Evolutionary conservation across 2,329 filamentous ascomycete species (phyloP).

Genomic region (Massarina eburnea): DNA sequence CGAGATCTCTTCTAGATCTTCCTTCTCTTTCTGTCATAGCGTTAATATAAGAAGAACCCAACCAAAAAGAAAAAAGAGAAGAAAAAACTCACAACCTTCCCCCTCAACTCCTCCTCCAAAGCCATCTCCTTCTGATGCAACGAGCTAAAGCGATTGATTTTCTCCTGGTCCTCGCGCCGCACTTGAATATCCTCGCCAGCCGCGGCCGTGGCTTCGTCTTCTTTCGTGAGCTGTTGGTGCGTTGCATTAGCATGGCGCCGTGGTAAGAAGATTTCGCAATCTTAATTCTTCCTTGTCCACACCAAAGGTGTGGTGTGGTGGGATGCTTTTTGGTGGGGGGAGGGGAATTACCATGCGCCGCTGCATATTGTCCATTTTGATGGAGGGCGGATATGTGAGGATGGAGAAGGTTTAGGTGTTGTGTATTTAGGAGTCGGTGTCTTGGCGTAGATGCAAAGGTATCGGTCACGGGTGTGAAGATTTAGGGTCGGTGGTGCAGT

Average conservation of each 20-base stretch:
- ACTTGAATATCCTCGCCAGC: slow-evolving; percentile 84
- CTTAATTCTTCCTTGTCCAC: not conserved
- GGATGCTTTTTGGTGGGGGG: too few relatives aligned
- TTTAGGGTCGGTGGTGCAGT: too few relatives aligned
- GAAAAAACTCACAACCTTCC: slow-evolving; percentile 67
- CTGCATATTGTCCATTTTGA: slow-evolving; percentile 5
- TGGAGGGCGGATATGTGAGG: not conserved
- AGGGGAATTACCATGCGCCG: slow-evolving; percentile 10
- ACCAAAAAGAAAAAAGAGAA: not conserved
- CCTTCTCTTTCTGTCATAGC: slow-evolving; percentile 82
- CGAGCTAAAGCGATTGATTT: slow-evolving; percentile 96
- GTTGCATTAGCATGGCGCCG: not conserved
- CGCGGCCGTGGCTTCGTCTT: slow-evolving; percentile 73
- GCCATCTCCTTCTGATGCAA: slow-evolving; percentile 82
- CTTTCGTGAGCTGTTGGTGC: slow-evolving; percentile 75
- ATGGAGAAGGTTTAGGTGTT: not conserved
- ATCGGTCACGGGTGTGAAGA: not conserved
- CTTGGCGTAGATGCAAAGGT: not conserved
- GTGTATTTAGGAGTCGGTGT: not conserved
- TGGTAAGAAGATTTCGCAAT: not conserved
- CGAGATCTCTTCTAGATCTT: slow-evolving; percentile 91
- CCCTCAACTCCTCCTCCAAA: slow-evolving; percentile 77
- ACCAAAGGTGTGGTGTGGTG: not conserved
- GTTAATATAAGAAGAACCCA: not conserved
- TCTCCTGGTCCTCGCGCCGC: slow-evolving; percentile 94